Conservation (phyloP, 306 rosid genomes). For the Pueraria montana region DNA sequence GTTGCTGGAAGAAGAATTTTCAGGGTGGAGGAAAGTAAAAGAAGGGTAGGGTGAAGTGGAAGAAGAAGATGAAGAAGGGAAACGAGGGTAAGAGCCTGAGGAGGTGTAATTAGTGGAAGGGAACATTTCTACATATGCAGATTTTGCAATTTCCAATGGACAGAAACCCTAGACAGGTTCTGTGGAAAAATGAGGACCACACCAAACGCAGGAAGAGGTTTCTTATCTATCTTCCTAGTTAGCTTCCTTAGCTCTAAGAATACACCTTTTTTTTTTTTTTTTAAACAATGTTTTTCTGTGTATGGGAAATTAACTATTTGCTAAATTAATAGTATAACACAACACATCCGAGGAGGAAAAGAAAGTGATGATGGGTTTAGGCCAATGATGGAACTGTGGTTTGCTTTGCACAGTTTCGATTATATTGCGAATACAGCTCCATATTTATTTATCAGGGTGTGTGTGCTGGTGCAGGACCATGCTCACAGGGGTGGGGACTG, state of each 20-base stretch:
- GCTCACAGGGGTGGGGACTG: constrained; percentile 8
- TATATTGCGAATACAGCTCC: neutral
- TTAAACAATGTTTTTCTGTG: constrained; percentile 2
- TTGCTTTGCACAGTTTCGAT: constrained; percentile 24
- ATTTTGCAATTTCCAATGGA: constrained; percentile 28
- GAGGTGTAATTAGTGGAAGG: constrained; percentile 53
- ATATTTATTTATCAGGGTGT: constrained; percentile 34
- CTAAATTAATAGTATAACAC: neutral
- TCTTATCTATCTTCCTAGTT: constrained; percentile 25
- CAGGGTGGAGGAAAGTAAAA: constrained; percentile 50
- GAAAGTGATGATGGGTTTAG: constrained; percentile 7
- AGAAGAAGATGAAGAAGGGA: constrained; percentile 56
- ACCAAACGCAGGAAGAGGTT: constrained; percentile 20
- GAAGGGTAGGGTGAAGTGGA: constrained; percentile 47
- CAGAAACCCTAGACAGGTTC: constrained; percentile 45
- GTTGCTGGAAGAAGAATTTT: constrained; percentile 40
- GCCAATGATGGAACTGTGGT: neutral
- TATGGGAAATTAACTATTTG: neutral
- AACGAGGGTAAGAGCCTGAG: constrained; percentile 62
- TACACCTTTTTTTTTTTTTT: constrained; percentile 12
- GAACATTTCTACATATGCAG: constrained; percentile 57
- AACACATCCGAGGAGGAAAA: constrained; percentile 1
- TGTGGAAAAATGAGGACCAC: constrained; percentile 42
- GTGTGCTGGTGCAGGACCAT: constrained; percentile 37
- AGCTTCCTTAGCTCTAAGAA: neutral